Evolutionary conservation across 495 filamentous ascomycete genomes (phyloP).

Genomic region (Hypoxylon fragiforme): DNA sequence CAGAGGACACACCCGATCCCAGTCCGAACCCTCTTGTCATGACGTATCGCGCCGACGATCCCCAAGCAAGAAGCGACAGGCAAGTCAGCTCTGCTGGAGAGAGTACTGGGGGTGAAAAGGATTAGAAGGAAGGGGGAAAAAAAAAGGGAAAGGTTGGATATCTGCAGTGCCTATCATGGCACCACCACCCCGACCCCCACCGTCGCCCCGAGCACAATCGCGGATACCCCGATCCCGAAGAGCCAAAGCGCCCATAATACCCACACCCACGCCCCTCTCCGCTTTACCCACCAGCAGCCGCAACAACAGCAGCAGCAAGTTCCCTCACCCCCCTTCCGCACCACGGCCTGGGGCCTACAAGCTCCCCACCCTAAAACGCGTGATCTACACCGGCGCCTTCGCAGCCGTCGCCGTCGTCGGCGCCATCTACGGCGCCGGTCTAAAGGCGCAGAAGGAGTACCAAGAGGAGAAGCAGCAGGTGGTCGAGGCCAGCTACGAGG

Average conservation of each 20-base stretch:
- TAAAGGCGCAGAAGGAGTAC: conserved; percentile 56
- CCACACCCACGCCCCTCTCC: no score
- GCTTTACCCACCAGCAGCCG: no score
- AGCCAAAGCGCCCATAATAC: background rate
- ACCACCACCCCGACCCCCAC: background rate
- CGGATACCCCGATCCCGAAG: background rate
- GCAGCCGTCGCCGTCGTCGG: conserved; percentile 54
- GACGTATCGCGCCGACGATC: background rate
- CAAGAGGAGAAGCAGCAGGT: conserved; percentile 40
- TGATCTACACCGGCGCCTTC: conserved; percentile 52
- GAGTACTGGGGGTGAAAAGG: conserved; percentile 28
- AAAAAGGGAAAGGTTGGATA: no score
- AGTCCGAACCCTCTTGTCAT: background rate
- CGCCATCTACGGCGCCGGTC: conserved; percentile 59
- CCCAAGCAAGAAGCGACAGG: conserved; percentile 12
- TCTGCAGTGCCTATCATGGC: background rate
- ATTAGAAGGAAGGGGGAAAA: no score
- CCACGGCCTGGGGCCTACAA: no score
- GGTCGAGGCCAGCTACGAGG: conserved; percentile 37
- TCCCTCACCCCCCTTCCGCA: no score
- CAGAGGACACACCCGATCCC: no score
- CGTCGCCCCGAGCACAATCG: background rate
- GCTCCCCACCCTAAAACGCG: conserved; percentile 39
- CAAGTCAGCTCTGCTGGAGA: conserved; percentile 30
- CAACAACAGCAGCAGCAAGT: no score